These are phyloP conservation scores for Neostapfia colusana DNA, from an alignment of 176 grass and related monocot genomes.

Conservation along the genomic window DNA sequence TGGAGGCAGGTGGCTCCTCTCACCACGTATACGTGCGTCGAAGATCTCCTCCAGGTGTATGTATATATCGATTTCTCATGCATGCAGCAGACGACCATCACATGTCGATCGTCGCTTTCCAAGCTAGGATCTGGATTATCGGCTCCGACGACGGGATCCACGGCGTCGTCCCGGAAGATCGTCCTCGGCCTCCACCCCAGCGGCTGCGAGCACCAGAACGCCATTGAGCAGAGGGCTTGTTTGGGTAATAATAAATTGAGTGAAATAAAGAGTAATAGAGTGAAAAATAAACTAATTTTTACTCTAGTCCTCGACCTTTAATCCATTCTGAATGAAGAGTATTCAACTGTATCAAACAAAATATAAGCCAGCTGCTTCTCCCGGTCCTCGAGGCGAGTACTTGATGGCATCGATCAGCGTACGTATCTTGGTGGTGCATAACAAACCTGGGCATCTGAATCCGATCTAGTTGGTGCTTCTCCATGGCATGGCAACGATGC, in stretches of 20 bases:
- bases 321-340: no score
- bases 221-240: constrained; percentile 63
- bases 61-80: background rate
- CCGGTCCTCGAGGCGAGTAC: constrained; percentile 63
- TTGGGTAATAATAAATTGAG: no score
- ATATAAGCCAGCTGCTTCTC: constrained; percentile 58
- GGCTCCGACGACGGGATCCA: constrained; percentile 55
- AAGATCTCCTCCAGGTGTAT: constrained; percentile 53
- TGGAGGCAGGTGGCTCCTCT: constrained; percentile 83
- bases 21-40: constrained; percentile 69
- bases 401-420: background rate
- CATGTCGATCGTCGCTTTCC: no score
- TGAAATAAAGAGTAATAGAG: no score
- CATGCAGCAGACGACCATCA: no score
- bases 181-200: constrained; percentile 93
- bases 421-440: no score
- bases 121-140: constrained; percentile 61
- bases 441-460: no score
- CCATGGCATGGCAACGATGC: background rate
- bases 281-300: no score
- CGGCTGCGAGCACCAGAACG: constrained; percentile 86
- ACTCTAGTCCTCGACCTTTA: no score
- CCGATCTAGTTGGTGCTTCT: background rate
- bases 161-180: constrained; percentile 76
- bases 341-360: no score